phyloP scores from a whole-genome alignment of 2,329 filamentous ascomycete species.

The Colletotrichum sp. region DNA sequence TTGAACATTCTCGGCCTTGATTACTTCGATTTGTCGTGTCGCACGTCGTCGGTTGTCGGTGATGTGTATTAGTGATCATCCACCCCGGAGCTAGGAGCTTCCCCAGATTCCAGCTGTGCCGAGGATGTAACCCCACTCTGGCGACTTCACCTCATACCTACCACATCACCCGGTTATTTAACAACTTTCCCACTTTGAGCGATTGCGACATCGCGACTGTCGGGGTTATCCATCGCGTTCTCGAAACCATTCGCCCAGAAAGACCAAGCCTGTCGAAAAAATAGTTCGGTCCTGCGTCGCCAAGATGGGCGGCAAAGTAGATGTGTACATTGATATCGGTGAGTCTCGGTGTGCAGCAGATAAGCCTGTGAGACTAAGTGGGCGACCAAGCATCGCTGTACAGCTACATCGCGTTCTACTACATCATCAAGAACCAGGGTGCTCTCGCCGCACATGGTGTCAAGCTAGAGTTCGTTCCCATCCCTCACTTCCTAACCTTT shows the following conservation, averaged over 20 bases:
- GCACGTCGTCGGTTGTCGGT: background rate
- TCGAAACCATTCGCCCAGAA: background rate
- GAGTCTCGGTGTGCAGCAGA: conserved; percentile 25
- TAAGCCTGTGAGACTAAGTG: background rate
- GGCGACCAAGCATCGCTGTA: conserved; percentile 64
- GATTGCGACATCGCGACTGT: background rate
- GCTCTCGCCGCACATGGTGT: conserved; percentile 63
- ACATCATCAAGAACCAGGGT: conserved; percentile 62
- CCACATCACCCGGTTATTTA: background rate
- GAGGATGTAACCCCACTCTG: conserved; percentile 11
- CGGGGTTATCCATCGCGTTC: background rate
- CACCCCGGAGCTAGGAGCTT: background rate
- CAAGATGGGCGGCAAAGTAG: conserved; percentile 66
- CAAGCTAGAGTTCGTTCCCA: conserved; percentile 64
- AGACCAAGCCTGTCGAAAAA: background rate
- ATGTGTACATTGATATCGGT: conserved; percentile 73
- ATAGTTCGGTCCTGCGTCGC: background rate
- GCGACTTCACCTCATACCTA: background rate
- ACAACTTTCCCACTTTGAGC: background rate
- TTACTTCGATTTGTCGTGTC: background rate
- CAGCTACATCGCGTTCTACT: conserved; percentile 61
- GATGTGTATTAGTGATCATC: conserved; percentile 9
- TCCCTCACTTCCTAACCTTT: background rate
- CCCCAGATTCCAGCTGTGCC: conserved; percentile 9
- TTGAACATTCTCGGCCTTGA: background rate